A percentile compares a stretch with the other conserved stretches of the same genome.
phyloP scores from a whole-genome alignment of 202 grass and related monocot genomes.

The Schoenoplectus tabernaemontani region DNA sequence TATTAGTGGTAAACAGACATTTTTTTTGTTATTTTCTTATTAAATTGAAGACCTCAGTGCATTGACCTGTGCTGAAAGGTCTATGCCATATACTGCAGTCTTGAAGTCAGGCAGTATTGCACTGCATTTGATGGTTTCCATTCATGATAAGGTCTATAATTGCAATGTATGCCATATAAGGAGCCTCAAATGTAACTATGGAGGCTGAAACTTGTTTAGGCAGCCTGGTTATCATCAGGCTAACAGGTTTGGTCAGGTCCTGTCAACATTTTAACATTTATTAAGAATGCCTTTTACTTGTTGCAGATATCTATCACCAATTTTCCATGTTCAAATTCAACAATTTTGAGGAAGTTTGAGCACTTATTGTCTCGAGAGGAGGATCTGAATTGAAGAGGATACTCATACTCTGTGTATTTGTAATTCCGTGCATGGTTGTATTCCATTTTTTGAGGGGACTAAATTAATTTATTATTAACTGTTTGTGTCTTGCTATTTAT shows the following conservation, averaged over 20 bases:
- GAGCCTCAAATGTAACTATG: neutral
- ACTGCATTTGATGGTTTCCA: too few relatives aligned
- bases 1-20: neutral
- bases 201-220: neutral
- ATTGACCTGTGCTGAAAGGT: neutral
- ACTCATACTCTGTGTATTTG: neutral
- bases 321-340: neutral
- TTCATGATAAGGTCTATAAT: neutral
- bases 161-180: neutral
- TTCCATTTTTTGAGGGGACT: neutral
- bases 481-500: neutral
- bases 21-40: neutral
- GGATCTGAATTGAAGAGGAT: neutral
- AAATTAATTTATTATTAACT: neutral
- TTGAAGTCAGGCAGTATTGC: neutral
- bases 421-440: neutral
- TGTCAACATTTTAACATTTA: neutral
- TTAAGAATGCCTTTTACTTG: neutral
- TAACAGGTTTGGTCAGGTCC: neutral
- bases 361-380: neutral
- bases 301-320: neutral
- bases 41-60: neutral
- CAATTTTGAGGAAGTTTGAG: neutral
- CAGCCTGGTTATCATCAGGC: neutral
- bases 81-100: neutral